Percentiles rank a stretch among this genome's conserved stretches.
These are phyloP conservation scores for Endocalyx cinctus DNA, from an alignment of 2,329 filamentous ascomycete genomes.

Conservation along the genomic window DNA sequence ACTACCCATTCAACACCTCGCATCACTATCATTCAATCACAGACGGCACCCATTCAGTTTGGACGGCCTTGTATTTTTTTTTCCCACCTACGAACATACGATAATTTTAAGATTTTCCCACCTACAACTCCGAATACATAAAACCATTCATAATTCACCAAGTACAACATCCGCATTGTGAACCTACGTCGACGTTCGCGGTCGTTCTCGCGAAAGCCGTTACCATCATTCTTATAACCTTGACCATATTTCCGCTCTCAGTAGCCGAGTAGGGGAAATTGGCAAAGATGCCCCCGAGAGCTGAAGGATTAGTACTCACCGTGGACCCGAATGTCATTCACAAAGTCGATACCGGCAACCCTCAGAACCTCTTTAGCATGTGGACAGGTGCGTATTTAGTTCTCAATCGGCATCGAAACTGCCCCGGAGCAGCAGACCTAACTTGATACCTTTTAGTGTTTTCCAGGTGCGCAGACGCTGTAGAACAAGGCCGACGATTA, in stretches of 20 bases:
- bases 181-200: constrained; percentile 16
- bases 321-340: constrained; percentile 90
- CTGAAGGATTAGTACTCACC: constrained; percentile 82
- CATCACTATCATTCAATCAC: neutral
- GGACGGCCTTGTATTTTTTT: no score
- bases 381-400: constrained; percentile 74
- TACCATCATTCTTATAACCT: constrained; percentile 12
- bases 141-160: neutral
- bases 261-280: constrained; percentile 18
- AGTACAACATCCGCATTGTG: constrained; percentile 4
- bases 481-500: constrained; percentile 85
- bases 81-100: neutral
- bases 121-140: neutral
- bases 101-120: neutral
- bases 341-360: constrained; percentile 89
- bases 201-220: constrained; percentile 16
- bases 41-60: neutral
- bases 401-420: constrained; percentile 3
- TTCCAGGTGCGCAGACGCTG: constrained; percentile 86
- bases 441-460: constrained; percentile 74
- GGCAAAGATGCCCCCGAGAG: constrained; percentile 70
- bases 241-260: constrained; percentile 13
- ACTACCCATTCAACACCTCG: neutral
- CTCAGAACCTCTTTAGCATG: constrained; percentile 92
- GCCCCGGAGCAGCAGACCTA: constrained; percentile 25